These are phyloP conservation scores for Rosellinia necatrix DNA, from an alignment of 2,329 filamentous ascomycete genomes.

Conservation along the genomic window DNA sequence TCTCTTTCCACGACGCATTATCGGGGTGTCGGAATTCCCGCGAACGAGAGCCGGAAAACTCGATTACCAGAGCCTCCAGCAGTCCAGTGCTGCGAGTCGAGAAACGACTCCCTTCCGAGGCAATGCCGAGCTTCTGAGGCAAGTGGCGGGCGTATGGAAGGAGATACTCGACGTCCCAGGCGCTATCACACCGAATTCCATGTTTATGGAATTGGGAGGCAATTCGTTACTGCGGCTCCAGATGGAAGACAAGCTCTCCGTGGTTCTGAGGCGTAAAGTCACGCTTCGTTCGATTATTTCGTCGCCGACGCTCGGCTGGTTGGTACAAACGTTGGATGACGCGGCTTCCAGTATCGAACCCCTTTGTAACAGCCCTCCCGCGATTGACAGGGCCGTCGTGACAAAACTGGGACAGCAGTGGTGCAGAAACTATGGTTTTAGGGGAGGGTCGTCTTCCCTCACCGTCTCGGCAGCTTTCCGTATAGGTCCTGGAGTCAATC, in stretches of 20 bases:
- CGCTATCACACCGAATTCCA: neutral
- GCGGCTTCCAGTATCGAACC: too few species aligned
- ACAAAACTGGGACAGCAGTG: too few species aligned
- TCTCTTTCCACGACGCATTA: slow-evolving; percentile 1
- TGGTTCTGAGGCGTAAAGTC: too few species aligned
- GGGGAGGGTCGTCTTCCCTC: neutral
- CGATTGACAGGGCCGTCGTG: too few species aligned
- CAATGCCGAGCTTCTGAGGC: neutral
- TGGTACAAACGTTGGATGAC: too few species aligned
- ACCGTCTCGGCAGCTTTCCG: neutral
- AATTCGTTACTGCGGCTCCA: neutral
- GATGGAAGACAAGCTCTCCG: too few species aligned
- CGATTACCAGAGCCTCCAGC: slow-evolving; percentile 6
- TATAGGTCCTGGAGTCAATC: neutral
- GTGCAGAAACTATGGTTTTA: slow-evolving; percentile 1
- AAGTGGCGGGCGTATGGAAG: neutral
- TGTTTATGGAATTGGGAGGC: neutral
- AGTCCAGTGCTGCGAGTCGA: too few species aligned
- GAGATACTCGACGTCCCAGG: neutral
- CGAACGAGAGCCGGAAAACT: slow-evolving; percentile 11
- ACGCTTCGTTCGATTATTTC: too few species aligned
- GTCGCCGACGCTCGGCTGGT: too few species aligned
- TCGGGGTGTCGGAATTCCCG: slow-evolving; percentile 2
- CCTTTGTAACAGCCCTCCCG: too few species aligned
- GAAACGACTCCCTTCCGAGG: neutral